Evolutionary conservation across 164 flowering plant genomes (phyloP), one percentile per base, ranked within the genome.

Genomic region (Warburgia ugandensis): DNA sequence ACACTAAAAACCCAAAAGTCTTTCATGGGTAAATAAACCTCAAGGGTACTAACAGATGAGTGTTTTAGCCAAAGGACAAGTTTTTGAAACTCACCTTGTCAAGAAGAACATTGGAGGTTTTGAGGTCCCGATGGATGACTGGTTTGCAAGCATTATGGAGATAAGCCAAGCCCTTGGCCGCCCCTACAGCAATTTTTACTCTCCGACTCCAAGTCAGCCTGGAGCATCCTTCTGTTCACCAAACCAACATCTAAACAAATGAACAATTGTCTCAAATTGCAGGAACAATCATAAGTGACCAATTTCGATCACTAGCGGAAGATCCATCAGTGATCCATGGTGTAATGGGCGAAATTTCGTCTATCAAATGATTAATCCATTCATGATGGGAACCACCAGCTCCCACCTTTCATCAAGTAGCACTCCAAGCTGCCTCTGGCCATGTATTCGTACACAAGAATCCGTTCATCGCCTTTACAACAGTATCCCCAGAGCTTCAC

Each of bases 361-460:
- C 38, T 22, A 30, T 10, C 6, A 0, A 6, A 46, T 22, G 42
- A 46, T 54, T 55, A 26, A 71, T n/a, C n/a, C n/a, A n/a, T n/a
- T n/a, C n/a, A n/a, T n/a, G n/a, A n/a, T n/a, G n/a, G n/a, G n/a
- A n/a, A n/a, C n/a, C n/a, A n/a, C n/a, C n/a, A n/a, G n/a, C n/a
- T n/a, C n/a, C n/a, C n/a, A n/a, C 71, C 67, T 53, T 21, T 41
- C 2, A 43, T 31, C 25, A 67, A 39, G 38, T 10, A 35, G 38
- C 11, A 35, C 11, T 10, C 11, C 38, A 35, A 2, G 38, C 14
- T 10, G 38, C 75, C 68, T 33, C 40, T 54, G 6, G 55, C n/a
- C 64, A 71, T 57, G 33, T 51, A 67, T 55, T 71, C 75, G n/a
- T 60, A 67, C 29, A 71, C 71, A n/a, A 71, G 27, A 22, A 69